Evolutionary conservation across 1,139 yeast species (phyloP), one percentile per base, ranked within the genome.

Genomic region (Taphrina betulina): DNA sequence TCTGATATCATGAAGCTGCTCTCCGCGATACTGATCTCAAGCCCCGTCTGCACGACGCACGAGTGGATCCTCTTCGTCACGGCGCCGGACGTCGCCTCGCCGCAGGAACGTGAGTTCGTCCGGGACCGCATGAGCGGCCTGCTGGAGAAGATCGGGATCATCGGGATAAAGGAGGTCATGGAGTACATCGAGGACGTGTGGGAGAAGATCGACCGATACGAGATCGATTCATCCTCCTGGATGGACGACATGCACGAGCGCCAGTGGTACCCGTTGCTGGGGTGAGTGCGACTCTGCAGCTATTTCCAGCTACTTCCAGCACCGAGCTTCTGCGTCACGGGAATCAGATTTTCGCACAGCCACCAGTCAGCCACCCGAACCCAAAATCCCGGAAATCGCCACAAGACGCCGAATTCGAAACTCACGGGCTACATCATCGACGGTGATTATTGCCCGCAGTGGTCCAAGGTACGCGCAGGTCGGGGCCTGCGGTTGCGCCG

Each of bases 31-130:
- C 37, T n/a, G 7, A 16, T 24, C 12, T 22, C 40, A 22, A 50
- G 54, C 12, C 54, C 54, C 2, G 54, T 50, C 31, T 50, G 54
- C n/a, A 50, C 54, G n/a, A 50, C 54, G 43, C 54, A 50, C 46
- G 46, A 50, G 34, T 50, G 54, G 54, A 33, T 50, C 22, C 34
- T 50, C 22, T 50, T 50, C 24, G 46, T 50, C 19, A 33, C 40
- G 19, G 35, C 54, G 22, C 54, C 54, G 16, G 54, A 50, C 19
- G 54, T 50, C 20, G 40, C n/a, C 12, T n/a, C 12, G 7, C 7
- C 40, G 3, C 31, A 5, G 3, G 54, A 40, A 24, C 54, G 54
- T 5, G 38, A 29, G 22, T 40, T 50, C 19, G 46, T 50, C 20
- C 46, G 54, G 40, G 41, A 29, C 3, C 38, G 46, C 14, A 50